phyloP scores from a whole-genome alignment of 495 filamentous ascomycete genomes.

The Podospora pseudoanserina region DNA sequence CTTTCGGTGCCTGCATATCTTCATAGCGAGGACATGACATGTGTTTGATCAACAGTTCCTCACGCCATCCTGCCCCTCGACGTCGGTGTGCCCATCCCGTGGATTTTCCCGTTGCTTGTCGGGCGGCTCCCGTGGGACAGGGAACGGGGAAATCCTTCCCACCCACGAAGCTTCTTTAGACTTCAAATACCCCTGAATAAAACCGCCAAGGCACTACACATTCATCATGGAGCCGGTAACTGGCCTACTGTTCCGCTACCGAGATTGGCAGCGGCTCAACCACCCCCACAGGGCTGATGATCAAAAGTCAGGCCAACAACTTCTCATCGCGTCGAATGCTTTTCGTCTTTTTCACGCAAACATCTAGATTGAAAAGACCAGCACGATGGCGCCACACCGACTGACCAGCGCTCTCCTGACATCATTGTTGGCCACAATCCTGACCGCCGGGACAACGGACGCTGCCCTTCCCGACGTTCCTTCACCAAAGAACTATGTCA shows the following conservation, averaged over 20 bases:
- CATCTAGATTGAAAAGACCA: not conserved
- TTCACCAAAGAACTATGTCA: not conserved
- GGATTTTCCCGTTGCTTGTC: not conserved
- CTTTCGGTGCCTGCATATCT: no score
- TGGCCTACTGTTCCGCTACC: not conserved
- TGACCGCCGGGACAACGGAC: not conserved
- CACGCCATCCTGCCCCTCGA: not conserved
- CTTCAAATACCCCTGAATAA: not conserved
- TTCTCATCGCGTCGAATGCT: not conserved
- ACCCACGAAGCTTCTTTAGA: not conserved
- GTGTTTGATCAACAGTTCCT: not conserved
- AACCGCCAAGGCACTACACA: not conserved
- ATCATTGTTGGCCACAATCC: not conserved
- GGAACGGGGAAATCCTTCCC: not conserved
- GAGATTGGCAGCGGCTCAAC: not conserved
- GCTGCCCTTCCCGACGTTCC: not conserved
- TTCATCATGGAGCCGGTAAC: not conserved
- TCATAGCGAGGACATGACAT: no score
- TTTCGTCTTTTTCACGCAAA: not conserved
- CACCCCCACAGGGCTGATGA: not conserved
- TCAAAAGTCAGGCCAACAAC: not conserved
- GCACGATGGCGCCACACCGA: not conserved
- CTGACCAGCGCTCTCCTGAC: not conserved
- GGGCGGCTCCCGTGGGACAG: not conserved
- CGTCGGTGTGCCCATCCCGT: not conserved